Conservation (phyloP, 768 basidiomycete genomes). For the Sporobolomyces roseus region DNA sequence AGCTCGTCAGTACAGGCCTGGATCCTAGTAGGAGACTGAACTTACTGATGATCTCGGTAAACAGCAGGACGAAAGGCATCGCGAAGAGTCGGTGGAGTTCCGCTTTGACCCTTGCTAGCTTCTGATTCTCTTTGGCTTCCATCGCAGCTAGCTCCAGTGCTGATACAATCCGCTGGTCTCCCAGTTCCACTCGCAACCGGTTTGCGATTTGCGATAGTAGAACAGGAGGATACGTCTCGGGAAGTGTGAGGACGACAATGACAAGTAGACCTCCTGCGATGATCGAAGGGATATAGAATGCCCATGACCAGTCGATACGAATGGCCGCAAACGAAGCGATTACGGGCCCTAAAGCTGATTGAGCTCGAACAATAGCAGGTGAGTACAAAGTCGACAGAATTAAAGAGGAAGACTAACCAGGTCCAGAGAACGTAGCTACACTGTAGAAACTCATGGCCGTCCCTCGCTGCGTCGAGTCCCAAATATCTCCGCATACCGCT, state of each 20-base stretch:
- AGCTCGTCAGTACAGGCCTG: too few species aligned
- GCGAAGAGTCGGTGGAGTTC: conserved; percentile 18
- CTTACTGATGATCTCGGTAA: conserved; percentile 15
- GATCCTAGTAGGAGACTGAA: background rate
- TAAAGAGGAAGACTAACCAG: background rate
- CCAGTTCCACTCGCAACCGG: background rate
- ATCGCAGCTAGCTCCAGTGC: conserved; percentile 24
- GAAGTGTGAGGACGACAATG: conserved; percentile 60
- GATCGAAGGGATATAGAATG: conserved; percentile 62
- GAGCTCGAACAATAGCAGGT: background rate
- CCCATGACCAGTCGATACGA: conserved; percentile 28
- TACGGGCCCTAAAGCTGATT: conserved; percentile 18
- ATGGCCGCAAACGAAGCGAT: conserved; percentile 19
- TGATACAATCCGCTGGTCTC: conserved; percentile 18
- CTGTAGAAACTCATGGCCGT: conserved; percentile 26
- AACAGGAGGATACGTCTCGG: conserved; percentile 70
- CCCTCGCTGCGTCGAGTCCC: conserved; percentile 17
- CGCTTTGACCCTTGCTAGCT: background rate
- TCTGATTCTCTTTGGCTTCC: background rate
- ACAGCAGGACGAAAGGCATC: conserved; percentile 30
- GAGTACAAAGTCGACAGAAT: too few species aligned
- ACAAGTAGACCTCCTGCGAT: conserved; percentile 48
- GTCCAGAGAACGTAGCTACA: conserved; percentile 23
- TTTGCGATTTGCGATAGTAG: conserved; percentile 56
- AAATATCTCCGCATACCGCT: conserved; percentile 33